phyloP scores from a whole-genome alignment of 1,139 yeast genomes.

The Scheffersomyces quercinus region DNA sequence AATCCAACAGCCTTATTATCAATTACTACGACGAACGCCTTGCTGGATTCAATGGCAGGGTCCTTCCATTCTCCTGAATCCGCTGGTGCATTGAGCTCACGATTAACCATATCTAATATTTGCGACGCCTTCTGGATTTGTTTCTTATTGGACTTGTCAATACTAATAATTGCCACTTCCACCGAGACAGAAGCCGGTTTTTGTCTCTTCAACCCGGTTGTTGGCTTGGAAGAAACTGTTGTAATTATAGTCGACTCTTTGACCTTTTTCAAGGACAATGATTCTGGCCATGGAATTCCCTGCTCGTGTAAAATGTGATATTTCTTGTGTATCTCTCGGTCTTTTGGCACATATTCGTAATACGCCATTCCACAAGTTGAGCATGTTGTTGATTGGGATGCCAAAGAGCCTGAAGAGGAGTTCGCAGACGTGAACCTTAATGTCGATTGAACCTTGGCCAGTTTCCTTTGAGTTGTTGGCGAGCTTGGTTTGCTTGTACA shows the following conservation, averaged over 20 bases:
- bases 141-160: constrained; percentile 13
- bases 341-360: constrained; percentile 43
- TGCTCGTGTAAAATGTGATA: constrained; percentile 47
- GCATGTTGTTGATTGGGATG: constrained; percentile 39
- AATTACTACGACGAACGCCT: constrained; percentile 47
- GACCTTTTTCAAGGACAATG: constrained; percentile 28
- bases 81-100: constrained; percentile 57
- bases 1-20: constrained; percentile 52
- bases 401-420: constrained; percentile 1
- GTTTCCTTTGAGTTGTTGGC: too few relatives aligned
- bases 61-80: constrained; percentile 52
- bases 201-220: background rate
- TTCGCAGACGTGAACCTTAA: constrained; percentile 10
- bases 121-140: constrained; percentile 24
- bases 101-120: constrained; percentile 52
- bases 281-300: constrained; percentile 47
- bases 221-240: background rate
- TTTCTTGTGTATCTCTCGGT: constrained; percentile 46
- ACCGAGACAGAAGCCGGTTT: constrained; percentile 3
- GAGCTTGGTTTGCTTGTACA: too few relatives aligned
- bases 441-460: constrained; percentile 15
- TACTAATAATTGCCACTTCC: constrained; percentile 9
- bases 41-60: constrained; percentile 24
- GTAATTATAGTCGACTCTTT: constrained; percentile 23
- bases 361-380: constrained; percentile 63